Evolutionary conservation across 345 rosid genomes (phyloP).

Genomic region (Orychophragmus violaceus): DNA sequence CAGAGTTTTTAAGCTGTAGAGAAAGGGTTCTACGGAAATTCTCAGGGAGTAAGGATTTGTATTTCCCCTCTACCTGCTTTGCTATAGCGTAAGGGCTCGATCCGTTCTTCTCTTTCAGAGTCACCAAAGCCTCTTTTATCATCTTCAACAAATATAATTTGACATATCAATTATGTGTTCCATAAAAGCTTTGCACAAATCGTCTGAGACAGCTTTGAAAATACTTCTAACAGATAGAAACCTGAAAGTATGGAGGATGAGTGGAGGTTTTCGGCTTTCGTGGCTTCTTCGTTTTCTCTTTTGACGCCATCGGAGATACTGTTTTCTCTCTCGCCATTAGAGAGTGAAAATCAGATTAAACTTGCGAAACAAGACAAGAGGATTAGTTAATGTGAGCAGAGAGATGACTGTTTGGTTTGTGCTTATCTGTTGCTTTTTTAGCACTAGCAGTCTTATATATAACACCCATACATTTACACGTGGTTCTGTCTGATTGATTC

Average conservation of each 20-base stretch:
- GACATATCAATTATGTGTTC: too few relatives aligned
- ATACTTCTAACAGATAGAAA: background rate
- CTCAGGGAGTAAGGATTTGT: slow-evolving; percentile 56
- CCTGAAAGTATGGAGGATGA: slow-evolving; percentile 87
- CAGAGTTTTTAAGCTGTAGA: slow-evolving; percentile 66
- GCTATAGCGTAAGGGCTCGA: slow-evolving; percentile 84
- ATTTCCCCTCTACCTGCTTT: slow-evolving; percentile 70
- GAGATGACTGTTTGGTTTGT: background rate
- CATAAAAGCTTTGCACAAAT: background rate
- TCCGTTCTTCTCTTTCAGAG: slow-evolving; percentile 61
- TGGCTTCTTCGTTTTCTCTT: slow-evolving; percentile 43
- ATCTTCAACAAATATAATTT: slow-evolving; percentile 41
- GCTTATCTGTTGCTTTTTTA: background rate
- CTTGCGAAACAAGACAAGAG: background rate
- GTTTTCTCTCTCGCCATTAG: slow-evolving; percentile 34
- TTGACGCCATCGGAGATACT: slow-evolving; percentile 30
- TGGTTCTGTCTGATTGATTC: background rate
- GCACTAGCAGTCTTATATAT: slow-evolving; percentile 26
- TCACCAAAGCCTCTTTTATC: slow-evolving; percentile 67
- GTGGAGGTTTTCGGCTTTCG: slow-evolving; percentile 40
- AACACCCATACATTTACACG: slow-evolving; percentile 14
- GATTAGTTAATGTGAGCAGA: background rate
- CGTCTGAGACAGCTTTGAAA: too few relatives aligned
- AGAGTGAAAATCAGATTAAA: background rate
- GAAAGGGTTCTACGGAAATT: slow-evolving; percentile 63